Base-by-base conservation (phyloP, 148 eudicot genomes). In the Persicaria maculosa region DNA sequence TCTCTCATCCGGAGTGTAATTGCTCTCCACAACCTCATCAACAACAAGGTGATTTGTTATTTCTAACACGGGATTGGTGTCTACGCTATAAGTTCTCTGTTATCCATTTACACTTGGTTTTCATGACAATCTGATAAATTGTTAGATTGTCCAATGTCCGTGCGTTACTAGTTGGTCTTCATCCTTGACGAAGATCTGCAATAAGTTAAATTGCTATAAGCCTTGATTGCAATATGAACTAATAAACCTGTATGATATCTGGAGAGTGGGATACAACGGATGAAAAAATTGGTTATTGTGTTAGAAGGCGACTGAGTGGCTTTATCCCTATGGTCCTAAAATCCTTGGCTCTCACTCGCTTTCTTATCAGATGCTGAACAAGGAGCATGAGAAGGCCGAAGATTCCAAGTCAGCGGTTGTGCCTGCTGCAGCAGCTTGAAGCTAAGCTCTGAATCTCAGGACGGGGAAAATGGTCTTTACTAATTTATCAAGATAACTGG, bases 11-110 rank as follows among this genome's bases (percentile, higher is more conserved):
- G 96, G 71, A 90, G 96, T 77, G 96, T 88, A 70, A 86, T 93
- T 65, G 96, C 97, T 46, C 97, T 93, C 75, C 97, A 93, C 83
- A 93, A 90, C 84, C 83, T 93, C 86, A 93, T 93, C 79, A 92
- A 92, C 83, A 93, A 93, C 84, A 93, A 93, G 96, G 97, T 93
- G 73, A 65, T 44, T 48, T 44, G 14, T 6, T 36, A 6, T 47
- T 43, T 31, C 1, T 9, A 50, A 17, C 19, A 46, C 3, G n/a
- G 40, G 40, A 31, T 31, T 31, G 40, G 40, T 31, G 40, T 31
- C 40, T 31, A 31, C 40, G 2, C 40, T 31, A 31, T 0, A 31
- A 31, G 40, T 31, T 31, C 20, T 11, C 20, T 16, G 16, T 45
- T 40, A 14, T 71, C 16, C 54, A 45, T 71, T 47, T 46, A 5